A percentile compares a stretch with the other conserved stretches of the same genome.
Conservation (phyloP, 176 grass and related monocot genomes). For the Oryza officinalis region DNA sequence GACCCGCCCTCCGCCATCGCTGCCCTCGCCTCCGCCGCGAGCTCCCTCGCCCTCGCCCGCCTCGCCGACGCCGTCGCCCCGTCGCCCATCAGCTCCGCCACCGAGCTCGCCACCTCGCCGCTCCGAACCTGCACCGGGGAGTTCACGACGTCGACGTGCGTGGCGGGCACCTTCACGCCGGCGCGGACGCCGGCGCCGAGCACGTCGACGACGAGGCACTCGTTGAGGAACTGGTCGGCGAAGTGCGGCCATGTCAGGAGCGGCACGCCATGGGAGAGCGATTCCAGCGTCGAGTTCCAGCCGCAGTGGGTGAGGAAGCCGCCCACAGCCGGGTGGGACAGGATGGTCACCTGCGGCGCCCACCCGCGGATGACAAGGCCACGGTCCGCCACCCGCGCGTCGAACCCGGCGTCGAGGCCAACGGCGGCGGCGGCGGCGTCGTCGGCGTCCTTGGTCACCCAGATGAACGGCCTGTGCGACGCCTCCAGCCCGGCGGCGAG, state of each 20-base stretch:
- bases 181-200: constrained; percentile 42
- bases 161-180: constrained; percentile 26
- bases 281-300: constrained; percentile 70
- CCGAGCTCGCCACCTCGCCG: constrained; percentile 22
- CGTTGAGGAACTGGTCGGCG: constrained; percentile 69
- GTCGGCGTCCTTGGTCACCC: constrained; percentile 29
- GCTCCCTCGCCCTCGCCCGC: constrained; percentile 29
- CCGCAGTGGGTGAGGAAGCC: constrained; percentile 66
- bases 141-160: neutral
- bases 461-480: constrained; percentile 40
- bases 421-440: neutral
- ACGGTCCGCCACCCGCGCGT: constrained; percentile 16
- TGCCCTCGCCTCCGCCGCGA: constrained; percentile 2
- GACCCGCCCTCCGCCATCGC: constrained; percentile 54
- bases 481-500: constrained; percentile 51
- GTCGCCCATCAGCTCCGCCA: constrained; percentile 45
- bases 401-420: constrained; percentile 42
- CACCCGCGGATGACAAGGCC: constrained; percentile 63
- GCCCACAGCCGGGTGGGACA: constrained; percentile 50
- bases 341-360: constrained; percentile 67
- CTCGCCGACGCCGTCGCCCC: neutral
- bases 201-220: constrained; percentile 60
- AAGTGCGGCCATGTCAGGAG: constrained; percentile 76
- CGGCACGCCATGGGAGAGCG: constrained; percentile 50
- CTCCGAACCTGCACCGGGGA: constrained; percentile 27